Evolutionary conservation across 208 protist genomes (phyloP).

Genomic region (Strigomonas culicis): DNA sequence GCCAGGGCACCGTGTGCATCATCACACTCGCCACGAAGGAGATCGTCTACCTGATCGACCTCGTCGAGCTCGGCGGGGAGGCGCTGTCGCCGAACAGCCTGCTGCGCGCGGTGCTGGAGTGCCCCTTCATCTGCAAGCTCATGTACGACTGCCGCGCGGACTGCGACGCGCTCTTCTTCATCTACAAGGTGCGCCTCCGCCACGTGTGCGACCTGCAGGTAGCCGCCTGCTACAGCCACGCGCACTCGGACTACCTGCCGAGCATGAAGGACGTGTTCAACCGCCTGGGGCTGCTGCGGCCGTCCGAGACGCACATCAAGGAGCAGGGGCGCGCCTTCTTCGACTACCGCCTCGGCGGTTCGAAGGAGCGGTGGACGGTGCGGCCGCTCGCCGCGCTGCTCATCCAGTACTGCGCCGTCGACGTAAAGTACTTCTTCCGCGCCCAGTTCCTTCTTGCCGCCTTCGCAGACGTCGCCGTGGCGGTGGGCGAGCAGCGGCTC

Average conservation of each 20-base stretch:
- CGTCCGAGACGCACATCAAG: slow-evolving; percentile 35
- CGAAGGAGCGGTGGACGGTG: slow-evolving; percentile 42
- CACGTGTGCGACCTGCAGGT: slow-evolving; percentile 56
- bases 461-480: slow-evolving; percentile 22
- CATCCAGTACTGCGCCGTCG: slow-evolving; percentile 57
- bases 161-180: slow-evolving; percentile 52
- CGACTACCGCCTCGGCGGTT: slow-evolving; percentile 38
- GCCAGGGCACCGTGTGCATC: slow-evolving; percentile 43
- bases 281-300: slow-evolving; percentile 27
- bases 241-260: slow-evolving; percentile 19
- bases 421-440: slow-evolving; percentile 62
- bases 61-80: slow-evolving; percentile 34
- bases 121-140: slow-evolving; percentile 34
- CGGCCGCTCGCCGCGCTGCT: slow-evolving; percentile 42
- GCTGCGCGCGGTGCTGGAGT: slow-evolving; percentile 36
- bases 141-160: slow-evolving; percentile 72
- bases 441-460: slow-evolving; percentile 27
- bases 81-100: slow-evolving; percentile 17
- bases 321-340: slow-evolving; percentile 39
- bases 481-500: slow-evolving; percentile 25
- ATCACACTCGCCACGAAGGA: slow-evolving; percentile 54
- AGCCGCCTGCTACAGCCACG: slow-evolving; percentile 21
- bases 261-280: slow-evolving; percentile 50
- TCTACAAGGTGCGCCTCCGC: slow-evolving; percentile 41
- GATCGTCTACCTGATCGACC: slow-evolving; percentile 52